Evolutionary conservation across 1,284 basidiomycete species (phyloP).

Genomic region (Ganoderma lucidum): DNA sequence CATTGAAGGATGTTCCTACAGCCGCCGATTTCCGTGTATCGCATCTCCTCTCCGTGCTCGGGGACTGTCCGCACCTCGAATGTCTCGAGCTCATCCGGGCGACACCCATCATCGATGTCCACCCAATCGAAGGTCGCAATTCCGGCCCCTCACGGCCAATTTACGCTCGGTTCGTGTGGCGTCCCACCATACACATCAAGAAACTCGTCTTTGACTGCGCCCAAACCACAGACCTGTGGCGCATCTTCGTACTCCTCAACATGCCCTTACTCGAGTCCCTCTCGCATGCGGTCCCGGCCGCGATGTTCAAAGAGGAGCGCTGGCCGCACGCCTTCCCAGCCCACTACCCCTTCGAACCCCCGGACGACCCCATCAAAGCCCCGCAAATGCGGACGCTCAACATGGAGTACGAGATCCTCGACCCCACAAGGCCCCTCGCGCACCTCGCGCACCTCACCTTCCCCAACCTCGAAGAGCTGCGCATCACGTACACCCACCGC

Average conservation of each 20-base stretch:
- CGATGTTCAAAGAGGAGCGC: not conserved
- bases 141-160: not conserved
- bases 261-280: not conserved
- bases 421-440: not conserved
- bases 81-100: not conserved
- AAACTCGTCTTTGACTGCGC: not conserved
- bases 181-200: not conserved
- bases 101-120: not conserved
- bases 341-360: not conserved
- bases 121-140: not conserved
- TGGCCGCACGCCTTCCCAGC: not conserved
- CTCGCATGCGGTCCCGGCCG: not conserved
- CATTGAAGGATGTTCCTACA: not conserved
- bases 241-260: not conserved
- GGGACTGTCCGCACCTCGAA: not conserved
- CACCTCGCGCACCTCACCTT: not conserved
- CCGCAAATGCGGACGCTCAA: not conserved
- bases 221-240: not conserved
- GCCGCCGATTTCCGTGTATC: not conserved
- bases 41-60: not conserved
- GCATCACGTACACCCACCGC: conserved; percentile 2
- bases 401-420: conserved; percentile 4
- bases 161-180: not conserved
- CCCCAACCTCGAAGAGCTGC: not conserved
- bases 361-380: not conserved